phyloP scores from a whole-genome alignment of 768 basidiomycete species.

The Leucosporidium scottii region DNA sequence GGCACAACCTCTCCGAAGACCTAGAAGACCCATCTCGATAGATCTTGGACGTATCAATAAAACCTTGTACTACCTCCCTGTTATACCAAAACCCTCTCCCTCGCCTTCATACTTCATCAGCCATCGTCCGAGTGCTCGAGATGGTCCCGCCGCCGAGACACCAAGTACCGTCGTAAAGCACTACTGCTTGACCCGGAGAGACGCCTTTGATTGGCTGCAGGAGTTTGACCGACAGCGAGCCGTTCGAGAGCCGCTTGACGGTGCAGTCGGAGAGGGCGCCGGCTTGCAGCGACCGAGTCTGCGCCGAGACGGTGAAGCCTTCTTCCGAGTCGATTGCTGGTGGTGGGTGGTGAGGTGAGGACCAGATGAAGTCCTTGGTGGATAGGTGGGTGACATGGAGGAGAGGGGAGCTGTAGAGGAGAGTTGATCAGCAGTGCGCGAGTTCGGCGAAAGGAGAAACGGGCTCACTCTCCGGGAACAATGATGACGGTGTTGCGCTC shows the following conservation, averaged over 20 bases:
- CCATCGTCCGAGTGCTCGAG: conserved; percentile 14
- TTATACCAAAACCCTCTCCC: neutral
- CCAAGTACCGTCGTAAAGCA: conserved; percentile 64
- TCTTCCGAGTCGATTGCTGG: conserved; percentile 43
- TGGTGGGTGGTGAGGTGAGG: conserved; percentile 58
- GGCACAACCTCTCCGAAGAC: neutral
- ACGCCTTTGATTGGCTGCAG: conserved; percentile 59
- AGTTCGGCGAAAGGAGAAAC: neutral
- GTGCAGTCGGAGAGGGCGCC: conserved; percentile 48
- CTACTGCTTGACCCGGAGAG: conserved; percentile 71
- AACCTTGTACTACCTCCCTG: neutral
- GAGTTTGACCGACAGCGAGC: conserved; percentile 48
- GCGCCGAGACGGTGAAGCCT: conserved; percentile 53
- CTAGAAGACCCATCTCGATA: neutral
- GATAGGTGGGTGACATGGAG: conserved; percentile 46
- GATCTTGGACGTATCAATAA: neutral
- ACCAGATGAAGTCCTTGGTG: conserved; percentile 62
- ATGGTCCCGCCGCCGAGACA: conserved; percentile 81
- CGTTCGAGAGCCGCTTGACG: conserved; percentile 48
- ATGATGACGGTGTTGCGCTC: conserved; percentile 62
- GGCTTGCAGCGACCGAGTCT: conserved; percentile 65
- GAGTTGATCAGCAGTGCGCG: conserved; percentile 5
- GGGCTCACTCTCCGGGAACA: conserved; percentile 60
- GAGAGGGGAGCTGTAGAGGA: conserved; percentile 41
- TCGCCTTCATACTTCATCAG: neutral